These are phyloP conservation scores for Blastobotrys muscicola DNA, from an alignment of 805 yeast species.

Conservation along the genomic window DNA sequence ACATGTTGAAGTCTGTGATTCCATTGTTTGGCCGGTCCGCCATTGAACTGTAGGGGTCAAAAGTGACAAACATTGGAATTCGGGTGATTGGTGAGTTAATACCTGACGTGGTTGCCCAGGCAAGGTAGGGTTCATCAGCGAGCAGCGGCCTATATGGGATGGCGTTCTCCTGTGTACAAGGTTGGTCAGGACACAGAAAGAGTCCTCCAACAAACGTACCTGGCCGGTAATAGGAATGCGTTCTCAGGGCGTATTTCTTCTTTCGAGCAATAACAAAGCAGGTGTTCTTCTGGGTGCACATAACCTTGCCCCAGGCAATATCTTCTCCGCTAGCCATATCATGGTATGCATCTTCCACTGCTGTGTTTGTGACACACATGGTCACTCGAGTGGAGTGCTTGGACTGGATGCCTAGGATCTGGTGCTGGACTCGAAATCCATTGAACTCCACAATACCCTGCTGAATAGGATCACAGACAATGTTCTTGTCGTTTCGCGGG, in stretches of 20 bases:
- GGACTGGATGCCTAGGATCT: slow-evolving; percentile 3
- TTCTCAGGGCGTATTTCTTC: slow-evolving; percentile 7
- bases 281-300: slow-evolving; percentile 12
- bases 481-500: not conserved
- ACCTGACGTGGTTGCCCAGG: slow-evolving; percentile 12
- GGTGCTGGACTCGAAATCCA: slow-evolving; percentile 18
- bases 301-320: slow-evolving; percentile 14
- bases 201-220: slow-evolving; percentile 20
- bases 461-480: slow-evolving; percentile 14
- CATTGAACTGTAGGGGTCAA: slow-evolving; percentile 6
- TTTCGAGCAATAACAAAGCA: slow-evolving; percentile 18
- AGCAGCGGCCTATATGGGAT: slow-evolving; percentile 13
- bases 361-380: not conserved
- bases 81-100: slow-evolving; percentile 3
- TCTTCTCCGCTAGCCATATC: slow-evolving; percentile 1
- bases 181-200: slow-evolving; percentile 13
- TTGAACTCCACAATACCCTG: slow-evolving; percentile 11
- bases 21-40: slow-evolving; percentile 1
- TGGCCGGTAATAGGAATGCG: slow-evolving; percentile 6
- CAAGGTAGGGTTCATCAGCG: slow-evolving; percentile 11
- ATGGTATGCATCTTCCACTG: not conserved
- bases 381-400: not conserved
- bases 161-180: slow-evolving; percentile 11
- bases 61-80: slow-evolving; percentile 7
- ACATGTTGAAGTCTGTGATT: no score